Conservation (phyloP, 164 flowering plant species). For the Tetracentron sinense region DNA sequence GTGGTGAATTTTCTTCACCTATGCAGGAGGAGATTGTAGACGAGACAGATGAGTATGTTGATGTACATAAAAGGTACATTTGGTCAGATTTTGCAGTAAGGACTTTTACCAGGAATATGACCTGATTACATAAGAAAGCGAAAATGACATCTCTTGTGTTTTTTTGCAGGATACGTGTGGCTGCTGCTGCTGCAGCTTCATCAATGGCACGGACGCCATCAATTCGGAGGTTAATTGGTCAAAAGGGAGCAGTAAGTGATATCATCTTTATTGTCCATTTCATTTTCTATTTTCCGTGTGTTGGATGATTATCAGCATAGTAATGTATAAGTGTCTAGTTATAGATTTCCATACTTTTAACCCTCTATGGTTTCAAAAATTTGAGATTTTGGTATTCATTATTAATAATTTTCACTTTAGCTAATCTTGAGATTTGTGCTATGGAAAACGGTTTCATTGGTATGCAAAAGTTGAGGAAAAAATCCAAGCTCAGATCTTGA, state of each 20-base stretch:
- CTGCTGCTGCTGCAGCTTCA: constrained; percentile 68
- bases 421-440: too few relatives aligned
- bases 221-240: constrained; percentile 37
- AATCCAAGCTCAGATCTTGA: too few relatives aligned
- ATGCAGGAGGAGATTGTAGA: constrained; percentile 75
- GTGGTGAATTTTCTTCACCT: constrained; percentile 2
- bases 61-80: constrained; percentile 60
- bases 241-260: constrained; percentile 35
- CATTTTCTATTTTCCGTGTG: background rate
- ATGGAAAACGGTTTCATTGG: too few relatives aligned
- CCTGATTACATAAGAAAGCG: background rate
- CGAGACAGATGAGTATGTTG: constrained; percentile 67
- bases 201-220: constrained; percentile 65
- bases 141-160: background rate
- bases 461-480: too few relatives aligned
- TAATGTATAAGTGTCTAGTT: too few relatives aligned
- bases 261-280: background rate
- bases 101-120: background rate
- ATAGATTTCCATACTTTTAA: too few relatives aligned
- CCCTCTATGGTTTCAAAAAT: too few relatives aligned
- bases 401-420: too few relatives aligned
- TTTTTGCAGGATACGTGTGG: constrained; percentile 56
- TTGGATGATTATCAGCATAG: background rate
- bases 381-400: too few relatives aligned
- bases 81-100: background rate